Base-by-base conservation (phyloP, 768 basidiomycete genomes). In the Phylloporus sp. region DNA sequence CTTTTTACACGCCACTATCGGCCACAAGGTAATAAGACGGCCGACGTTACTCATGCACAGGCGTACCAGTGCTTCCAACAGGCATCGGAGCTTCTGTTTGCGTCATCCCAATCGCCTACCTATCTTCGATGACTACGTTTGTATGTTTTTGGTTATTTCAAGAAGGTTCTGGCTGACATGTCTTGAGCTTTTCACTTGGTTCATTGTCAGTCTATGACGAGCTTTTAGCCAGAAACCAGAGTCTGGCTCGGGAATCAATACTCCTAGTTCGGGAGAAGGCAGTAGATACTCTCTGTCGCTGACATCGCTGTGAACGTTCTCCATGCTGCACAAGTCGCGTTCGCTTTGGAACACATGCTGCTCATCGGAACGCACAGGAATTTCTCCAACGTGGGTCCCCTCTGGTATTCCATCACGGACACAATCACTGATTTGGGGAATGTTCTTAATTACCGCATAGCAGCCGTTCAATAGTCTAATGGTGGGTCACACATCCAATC, bases 371-470 rank as follows among this genome's bases (percentile, higher is more conserved):
- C 36, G 2, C 58, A 53, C 46, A 42, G 38, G 28, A 52, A 59
- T 16, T 29, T 65, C 18, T 51, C 61, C 3, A 47, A 35, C 6
- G 36, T 61, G 8, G 34, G 56, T 28, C 40, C 31, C 41, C 34
- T 34, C 11, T 41, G 45, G 18, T 16, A 64, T 52, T 34, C 60
- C 13, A 27, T 60, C 41, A 53, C 47, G 39, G 43, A 53, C 28
- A 18, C 32, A 26, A 34, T 5, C 6, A 4, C 16, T 39, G 63
- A 68, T 45, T 50, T 67, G 35, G 63, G 68, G 38, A 53, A 65
- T 20, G 54, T 50, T 2, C 63, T 64, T 20, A 45, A 50, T 16
- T 57, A 61, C 58, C 40, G 57, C 34, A 57, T 57, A 24, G 41
- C 34, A n/a, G 58, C 64, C 13, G 54, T 58, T 9, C 49, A 60